Evolutionary conservation across 2,329 filamentous ascomycete species (phyloP).

Genomic region (Cladophialophora carrionii): DNA sequence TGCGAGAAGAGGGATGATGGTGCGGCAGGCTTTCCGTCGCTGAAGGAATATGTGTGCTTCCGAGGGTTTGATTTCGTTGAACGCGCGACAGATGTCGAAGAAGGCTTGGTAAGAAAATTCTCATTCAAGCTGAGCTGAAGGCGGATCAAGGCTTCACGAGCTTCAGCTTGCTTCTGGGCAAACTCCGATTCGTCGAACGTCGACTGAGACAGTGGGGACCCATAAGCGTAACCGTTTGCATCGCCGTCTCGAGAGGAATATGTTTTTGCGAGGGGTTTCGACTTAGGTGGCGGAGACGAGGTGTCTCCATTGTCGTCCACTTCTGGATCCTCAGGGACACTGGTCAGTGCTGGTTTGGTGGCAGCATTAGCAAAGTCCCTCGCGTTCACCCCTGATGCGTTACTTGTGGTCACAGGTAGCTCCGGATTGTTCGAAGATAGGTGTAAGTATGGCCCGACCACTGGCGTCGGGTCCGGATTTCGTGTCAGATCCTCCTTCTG

Average conservation of each 20-base stretch:
- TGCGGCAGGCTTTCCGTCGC: constrained; percentile 27
- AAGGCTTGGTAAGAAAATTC: constrained; percentile 29
- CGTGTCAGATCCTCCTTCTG: not conserved
- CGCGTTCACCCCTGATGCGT: constrained; percentile 26
- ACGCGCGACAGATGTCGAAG: constrained; percentile 12
- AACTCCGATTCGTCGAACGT: constrained; percentile 36
- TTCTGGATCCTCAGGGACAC: constrained; percentile 28
- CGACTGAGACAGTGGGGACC: constrained; percentile 11
- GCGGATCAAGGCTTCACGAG: constrained; percentile 35
- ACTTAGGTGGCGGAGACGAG: not conserved
- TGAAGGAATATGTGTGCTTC: constrained; percentile 21
- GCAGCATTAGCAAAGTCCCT: constrained; percentile 35
- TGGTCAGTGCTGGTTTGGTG: constrained; percentile 25
- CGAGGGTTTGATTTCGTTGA: constrained; percentile 18
- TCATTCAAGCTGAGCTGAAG: constrained; percentile 38
- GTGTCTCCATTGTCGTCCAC: constrained; percentile 11
- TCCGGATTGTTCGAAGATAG: constrained; percentile 15
- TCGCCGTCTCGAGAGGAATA: not conserved
- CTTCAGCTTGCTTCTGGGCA: constrained; percentile 37
- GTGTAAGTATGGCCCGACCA: constrained; percentile 19
- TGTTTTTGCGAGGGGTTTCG: not conserved
- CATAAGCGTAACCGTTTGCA: constrained; percentile 1
- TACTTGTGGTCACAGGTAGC: constrained; percentile 21
- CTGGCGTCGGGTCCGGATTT: not conserved
- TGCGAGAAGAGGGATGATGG: constrained; percentile 32